These are phyloP conservation scores for Claviceps pazoutovae DNA, from an alignment of 2,329 filamentous ascomycete species.

Conservation along the genomic window DNA sequence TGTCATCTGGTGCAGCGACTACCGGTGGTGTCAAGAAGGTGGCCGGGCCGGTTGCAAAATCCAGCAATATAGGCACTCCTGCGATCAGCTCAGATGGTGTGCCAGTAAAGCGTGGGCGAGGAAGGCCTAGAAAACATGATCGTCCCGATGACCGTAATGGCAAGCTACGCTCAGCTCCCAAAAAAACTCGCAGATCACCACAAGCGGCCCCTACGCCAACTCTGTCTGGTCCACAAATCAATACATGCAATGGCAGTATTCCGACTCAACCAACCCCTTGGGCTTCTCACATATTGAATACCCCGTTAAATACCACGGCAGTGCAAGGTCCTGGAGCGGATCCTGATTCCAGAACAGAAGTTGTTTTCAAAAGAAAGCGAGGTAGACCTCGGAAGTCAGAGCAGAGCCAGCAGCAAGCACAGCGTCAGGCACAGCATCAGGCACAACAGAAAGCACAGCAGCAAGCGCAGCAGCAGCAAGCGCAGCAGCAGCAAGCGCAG, in stretches of 20 bases:
- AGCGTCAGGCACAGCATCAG: neutral
- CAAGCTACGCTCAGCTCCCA: neutral
- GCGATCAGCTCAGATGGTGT: neutral
- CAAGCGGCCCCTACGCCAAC: neutral
- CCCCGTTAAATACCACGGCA: neutral
- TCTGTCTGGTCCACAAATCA: neutral
- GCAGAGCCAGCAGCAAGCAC: neutral
- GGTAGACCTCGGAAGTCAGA: slow-evolving; percentile 6
- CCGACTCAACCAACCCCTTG: neutral
- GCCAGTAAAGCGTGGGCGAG: slow-evolving; percentile 1
- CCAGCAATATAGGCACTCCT: neutral
- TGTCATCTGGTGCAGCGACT: neutral
- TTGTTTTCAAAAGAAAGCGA: slow-evolving; percentile 2
- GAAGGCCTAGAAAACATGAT: slow-evolving; percentile 2
- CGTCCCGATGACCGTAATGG: neutral
- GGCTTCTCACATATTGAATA: neutral
- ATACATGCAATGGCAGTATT: neutral
- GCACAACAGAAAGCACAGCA: neutral
- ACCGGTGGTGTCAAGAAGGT: neutral
- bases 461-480: neutral
- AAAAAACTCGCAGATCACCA: neutral
- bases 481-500: neutral
- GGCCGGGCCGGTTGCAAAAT: neutral
- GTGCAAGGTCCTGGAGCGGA: neutral
- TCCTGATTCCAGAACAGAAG: neutral